Conservation (phyloP, 2,329 filamentous ascomycete species). For the Verruconis gallopava region DNA sequence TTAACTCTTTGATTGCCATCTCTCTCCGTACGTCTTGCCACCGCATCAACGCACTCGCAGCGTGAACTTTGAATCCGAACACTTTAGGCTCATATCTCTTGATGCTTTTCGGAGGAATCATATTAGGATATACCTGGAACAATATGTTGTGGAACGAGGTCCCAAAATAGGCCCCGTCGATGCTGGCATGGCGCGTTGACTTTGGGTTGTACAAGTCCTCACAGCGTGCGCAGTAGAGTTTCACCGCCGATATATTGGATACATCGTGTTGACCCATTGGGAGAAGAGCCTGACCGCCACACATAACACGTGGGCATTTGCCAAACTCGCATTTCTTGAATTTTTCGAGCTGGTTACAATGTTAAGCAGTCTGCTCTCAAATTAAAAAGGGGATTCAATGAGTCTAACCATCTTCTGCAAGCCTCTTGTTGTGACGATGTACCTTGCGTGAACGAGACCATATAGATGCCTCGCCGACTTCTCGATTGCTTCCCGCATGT, state of each 20-base stretch:
- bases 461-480: slow-evolving; percentile 94
- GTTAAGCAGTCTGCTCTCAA: slow-evolving; percentile 6
- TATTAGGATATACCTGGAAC: slow-evolving; percentile 90
- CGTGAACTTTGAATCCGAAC: slow-evolving; percentile 93
- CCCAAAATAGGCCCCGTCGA: slow-evolving; percentile 96
- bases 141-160: slow-evolving; percentile 98
- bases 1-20: slow-evolving; percentile 67
- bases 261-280: slow-evolving; percentile 91
- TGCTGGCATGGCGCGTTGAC: slow-evolving; percentile 84
- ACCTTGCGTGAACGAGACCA: slow-evolving; percentile 87
- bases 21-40: slow-evolving; percentile 81
- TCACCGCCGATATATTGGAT: slow-evolving; percentile 77
- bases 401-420: slow-evolving; percentile 81
- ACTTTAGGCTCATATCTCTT: slow-evolving; percentile 80
- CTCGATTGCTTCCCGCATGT: slow-evolving; percentile 95
- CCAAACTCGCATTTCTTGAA: slow-evolving; percentile 98
- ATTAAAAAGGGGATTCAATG: neutral
- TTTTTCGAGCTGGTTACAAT: slow-evolving; percentile 71
- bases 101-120: slow-evolving; percentile 74
- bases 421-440: slow-evolving; percentile 90
- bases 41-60: slow-evolving; percentile 69
- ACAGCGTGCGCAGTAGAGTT: slow-evolving; percentile 93
- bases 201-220: slow-evolving; percentile 99
- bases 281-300: slow-evolving; percentile 81
- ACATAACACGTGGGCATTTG: slow-evolving; percentile 94